Base-by-base conservation (phyloP, 495 filamentous ascomycete genomes). In the Collariella sp. region DNA sequence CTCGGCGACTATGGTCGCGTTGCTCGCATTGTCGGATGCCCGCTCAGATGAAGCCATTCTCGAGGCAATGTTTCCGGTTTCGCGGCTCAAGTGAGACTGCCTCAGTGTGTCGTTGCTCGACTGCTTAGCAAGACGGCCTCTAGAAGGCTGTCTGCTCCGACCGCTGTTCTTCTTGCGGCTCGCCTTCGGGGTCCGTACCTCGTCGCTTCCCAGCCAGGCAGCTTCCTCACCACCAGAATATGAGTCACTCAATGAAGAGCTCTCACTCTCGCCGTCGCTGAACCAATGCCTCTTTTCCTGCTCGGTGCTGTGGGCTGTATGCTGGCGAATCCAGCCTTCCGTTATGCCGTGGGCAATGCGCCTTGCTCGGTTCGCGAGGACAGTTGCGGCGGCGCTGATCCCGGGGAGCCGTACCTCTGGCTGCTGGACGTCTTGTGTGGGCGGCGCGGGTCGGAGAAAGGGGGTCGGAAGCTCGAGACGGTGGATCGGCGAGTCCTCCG, bases 291-390 rank as follows among this genome's bases (percentile, higher is more conserved):
- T 78, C 48, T 78, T 76, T 65, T 88, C 85, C 48, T 79, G 78
- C 38, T 77, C 69, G 39, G 72, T 72, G 57, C 81, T 80, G 56
- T 78, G 76, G 10, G 80, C 77, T 7, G 85, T 81, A 58, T 87
- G 85, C 58, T 85, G 83, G 36, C 85, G 81, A 55, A 89, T 85
- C 85, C 85, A 89, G 72, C 86, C 84, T 62, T 87, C 80, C 1
- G 84, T 88, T 50, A 87, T 82, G 40, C 85, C 83, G 62, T 79
- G 68, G 35, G 78, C 67, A 57, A 76, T 63, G 29, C 75, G 72
- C 59, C 78, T 64, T 29, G 76, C 79, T 39, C 76, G 74, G 57
- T 79, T 79, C 29, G 74, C 78, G 54, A 82, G 73, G 2, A 79
- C 76, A 18, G 73, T 71, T 19, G 77, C 77, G 15, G 68, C 75